phyloP scores from a whole-genome alignment of 2,329 filamentous ascomycete species.

The Exophiala spinifera region DNA sequence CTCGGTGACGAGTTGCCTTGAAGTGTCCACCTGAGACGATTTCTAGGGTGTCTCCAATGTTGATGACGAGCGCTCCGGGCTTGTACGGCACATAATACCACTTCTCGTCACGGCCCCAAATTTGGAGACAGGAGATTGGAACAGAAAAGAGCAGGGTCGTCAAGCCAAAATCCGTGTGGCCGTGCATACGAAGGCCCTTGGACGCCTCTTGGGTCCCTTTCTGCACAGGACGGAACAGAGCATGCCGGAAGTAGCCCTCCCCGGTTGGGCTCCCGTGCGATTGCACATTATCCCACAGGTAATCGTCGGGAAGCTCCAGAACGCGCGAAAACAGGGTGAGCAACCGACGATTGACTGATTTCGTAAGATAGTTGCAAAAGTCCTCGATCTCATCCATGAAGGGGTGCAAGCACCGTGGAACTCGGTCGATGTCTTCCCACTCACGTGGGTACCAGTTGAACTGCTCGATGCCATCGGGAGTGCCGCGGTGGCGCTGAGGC shows the following conservation, averaged over 20 bases:
- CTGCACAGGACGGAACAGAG: slow-evolving; percentile 41
- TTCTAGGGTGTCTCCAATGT: slow-evolving; percentile 47
- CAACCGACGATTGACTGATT: slow-evolving; percentile 47
- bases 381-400: slow-evolving; percentile 51
- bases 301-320: slow-evolving; percentile 44
- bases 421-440: slow-evolving; percentile 41
- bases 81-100: slow-evolving; percentile 50
- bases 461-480: slow-evolving; percentile 52
- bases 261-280: slow-evolving; percentile 42
- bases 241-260: slow-evolving; percentile 49
- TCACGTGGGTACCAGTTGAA: slow-evolving; percentile 50
- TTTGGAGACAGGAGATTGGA: slow-evolving; percentile 48
- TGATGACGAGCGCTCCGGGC: slow-evolving; percentile 49
- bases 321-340: slow-evolving; percentile 44
- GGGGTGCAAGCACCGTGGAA: slow-evolving; percentile 46
- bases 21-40: slow-evolving; percentile 49
- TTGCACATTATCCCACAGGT: slow-evolving; percentile 45
- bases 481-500: slow-evolving; percentile 40
- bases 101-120: slow-evolving; percentile 43
- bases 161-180: slow-evolving; percentile 50
- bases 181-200: slow-evolving; percentile 45
- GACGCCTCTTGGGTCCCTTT: slow-evolving; percentile 34
- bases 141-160: slow-evolving; percentile 49
- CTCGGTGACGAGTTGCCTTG: slow-evolving; percentile 46
- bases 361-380: slow-evolving; percentile 48